Evolutionary conservation across 2,329 filamentous ascomycete genomes (phyloP), one percentile per base, ranked within the genome.

Genomic region (Aschersonia sp.): DNA sequence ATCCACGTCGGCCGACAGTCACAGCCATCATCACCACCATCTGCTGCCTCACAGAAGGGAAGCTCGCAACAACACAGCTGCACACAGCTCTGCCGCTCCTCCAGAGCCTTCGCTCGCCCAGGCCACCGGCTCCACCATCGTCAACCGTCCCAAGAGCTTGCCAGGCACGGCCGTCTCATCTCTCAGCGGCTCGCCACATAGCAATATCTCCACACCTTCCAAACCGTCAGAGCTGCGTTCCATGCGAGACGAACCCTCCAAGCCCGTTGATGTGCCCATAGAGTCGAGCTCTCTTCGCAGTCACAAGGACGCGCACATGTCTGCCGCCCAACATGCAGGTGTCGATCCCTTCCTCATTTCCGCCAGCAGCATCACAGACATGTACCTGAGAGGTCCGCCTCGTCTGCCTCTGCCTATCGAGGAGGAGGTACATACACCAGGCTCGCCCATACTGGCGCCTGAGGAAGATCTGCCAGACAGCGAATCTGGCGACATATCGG

Each of bases 371-470:
- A 64, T 82, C 54, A 79, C 78, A 53, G 77, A 79, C 55, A 75
- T 82, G 69, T 82, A 81, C 58, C 66, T 77, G 58, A 71, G 74
- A 50, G 76, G 84, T n/a, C 91, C 91, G 44, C 91, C 91, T 46
- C 84, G 91, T 51, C 72, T 97, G 58, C 91, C 91, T 50, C 77
- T 97, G 50, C 89, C 91, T 48, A 96, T 97, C 57, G 89, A 94
- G 58, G 87, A 96, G 70, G 89, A 94, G 62, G 77, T 85, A 10
- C 83, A 92, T 56, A 88, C 85, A 1, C 91, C 91, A 1, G 89
- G 89, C 30, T 96, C 89, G 43, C 91, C 91, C 47, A 91, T 95
- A 53, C 78, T 91, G 52, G 80, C 84, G 5, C 77, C 88, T 1
- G 73, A 81, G 31, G 83, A 87, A 61, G 63, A 62, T 46, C 72